Evolutionary conservation across 1,284 basidiomycete genomes (phyloP).

Genomic region (Ceratobasidium sp.): DNA sequence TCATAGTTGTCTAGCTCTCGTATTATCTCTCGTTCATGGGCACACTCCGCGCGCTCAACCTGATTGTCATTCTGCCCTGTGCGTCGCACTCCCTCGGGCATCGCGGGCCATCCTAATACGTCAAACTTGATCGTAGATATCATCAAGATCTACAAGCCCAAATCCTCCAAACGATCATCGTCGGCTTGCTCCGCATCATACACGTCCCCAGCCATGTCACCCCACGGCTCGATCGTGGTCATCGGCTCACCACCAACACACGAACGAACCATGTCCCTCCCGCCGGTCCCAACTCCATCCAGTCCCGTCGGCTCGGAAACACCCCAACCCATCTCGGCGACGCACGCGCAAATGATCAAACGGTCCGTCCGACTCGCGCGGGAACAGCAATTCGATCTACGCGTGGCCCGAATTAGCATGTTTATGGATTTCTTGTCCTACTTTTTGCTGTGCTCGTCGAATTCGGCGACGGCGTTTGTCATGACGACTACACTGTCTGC

Average conservation of each 20-base stretch:
- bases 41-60: slow-evolving; percentile 57
- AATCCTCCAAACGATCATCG: slow-evolving; percentile 42
- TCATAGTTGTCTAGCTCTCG: slow-evolving; percentile 54
- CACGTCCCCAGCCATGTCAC: slow-evolving; percentile 18
- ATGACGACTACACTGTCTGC: slow-evolving; percentile 62
- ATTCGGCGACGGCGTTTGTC: slow-evolving; percentile 55
- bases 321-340: not conserved
- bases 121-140: slow-evolving; percentile 50
- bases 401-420: slow-evolving; percentile 64
- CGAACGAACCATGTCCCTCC: slow-evolving; percentile 51
- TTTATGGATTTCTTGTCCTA: slow-evolving; percentile 70
- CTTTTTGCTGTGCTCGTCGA: slow-evolving; percentile 61
- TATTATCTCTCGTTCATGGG: slow-evolving; percentile 67
- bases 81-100: slow-evolving; percentile 44
- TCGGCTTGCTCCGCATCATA: slow-evolving; percentile 41
- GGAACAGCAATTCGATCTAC: slow-evolving; percentile 74
- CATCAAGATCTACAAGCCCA: slow-evolving; percentile 57
- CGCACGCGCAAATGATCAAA: slow-evolving; percentile 28
- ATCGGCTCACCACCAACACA: slow-evolving; percentile 44
- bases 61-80: slow-evolving; percentile 65
- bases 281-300: slow-evolving; percentile 20
- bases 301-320: slow-evolving; percentile 55
- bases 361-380: slow-evolving; percentile 43
- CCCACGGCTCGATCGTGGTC: slow-evolving; percentile 41
- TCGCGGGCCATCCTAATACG: not conserved